A percentile compares a stretch with the other conserved stretches of the same genome.
Evolutionary conservation across 1,284 basidiomycete genomes (phyloP).

Genomic region (Ustilago trichophora): DNA sequence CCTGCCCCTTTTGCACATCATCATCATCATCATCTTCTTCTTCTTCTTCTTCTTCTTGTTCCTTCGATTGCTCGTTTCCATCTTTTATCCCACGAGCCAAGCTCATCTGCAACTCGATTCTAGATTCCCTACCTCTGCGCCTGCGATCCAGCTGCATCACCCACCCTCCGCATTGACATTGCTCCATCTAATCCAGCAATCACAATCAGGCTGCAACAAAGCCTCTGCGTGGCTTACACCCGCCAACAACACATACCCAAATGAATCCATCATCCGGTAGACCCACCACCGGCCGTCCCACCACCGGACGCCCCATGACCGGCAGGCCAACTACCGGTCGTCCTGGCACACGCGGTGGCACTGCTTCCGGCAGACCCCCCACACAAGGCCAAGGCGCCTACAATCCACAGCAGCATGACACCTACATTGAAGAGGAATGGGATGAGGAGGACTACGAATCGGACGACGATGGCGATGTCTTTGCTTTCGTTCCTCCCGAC

Average conservation of each 20-base stretch:
- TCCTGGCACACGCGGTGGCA: constrained; percentile 36
- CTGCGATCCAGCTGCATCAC: too few relatives aligned
- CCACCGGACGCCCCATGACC: constrained; percentile 34
- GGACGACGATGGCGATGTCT: constrained; percentile 62
- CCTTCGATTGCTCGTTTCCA: too few relatives aligned
- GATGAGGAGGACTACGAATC: constrained; percentile 59
- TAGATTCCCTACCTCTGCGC: too few relatives aligned
- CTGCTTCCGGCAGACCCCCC: constrained; percentile 20
- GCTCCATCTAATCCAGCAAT: too few relatives aligned
- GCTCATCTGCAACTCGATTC: too few relatives aligned
- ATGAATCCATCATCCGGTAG: constrained; percentile 29
- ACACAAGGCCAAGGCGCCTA: constrained; percentile 31
- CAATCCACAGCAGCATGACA: constrained; percentile 3
- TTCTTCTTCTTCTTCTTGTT: too few relatives aligned
- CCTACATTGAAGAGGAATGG: constrained; percentile 43
- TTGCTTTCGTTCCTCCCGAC: constrained; percentile 61
- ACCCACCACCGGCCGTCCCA: constrained; percentile 40
- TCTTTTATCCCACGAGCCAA: too few relatives aligned
- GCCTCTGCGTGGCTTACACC: too few relatives aligned
- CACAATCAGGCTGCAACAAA: too few relatives aligned
- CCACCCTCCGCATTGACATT: too few relatives aligned
- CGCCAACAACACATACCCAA: neutral
- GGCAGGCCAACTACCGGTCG: constrained; percentile 39
- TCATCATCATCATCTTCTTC: too few relatives aligned
- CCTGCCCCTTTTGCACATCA: too few relatives aligned